phyloP scores from a whole-genome alignment of 2,329 filamentous ascomycete genomes.

The Fusarium torulosum region DNA sequence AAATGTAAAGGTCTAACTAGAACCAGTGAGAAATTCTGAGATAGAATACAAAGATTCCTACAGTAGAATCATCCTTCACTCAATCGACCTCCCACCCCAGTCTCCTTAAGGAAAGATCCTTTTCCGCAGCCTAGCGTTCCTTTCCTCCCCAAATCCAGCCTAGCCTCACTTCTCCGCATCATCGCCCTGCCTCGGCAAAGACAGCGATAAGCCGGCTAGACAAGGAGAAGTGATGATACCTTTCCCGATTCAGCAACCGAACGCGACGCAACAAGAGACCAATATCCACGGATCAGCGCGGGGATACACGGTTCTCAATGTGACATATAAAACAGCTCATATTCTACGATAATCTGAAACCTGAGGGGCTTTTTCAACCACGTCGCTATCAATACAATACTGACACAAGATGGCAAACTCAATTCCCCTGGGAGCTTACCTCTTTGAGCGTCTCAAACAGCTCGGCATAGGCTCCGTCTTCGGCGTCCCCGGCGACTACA shows the following conservation, averaged over 20 bases:
- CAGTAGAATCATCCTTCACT: too few relatives aligned
- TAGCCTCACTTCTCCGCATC: neutral
- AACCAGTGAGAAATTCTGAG: too few relatives aligned
- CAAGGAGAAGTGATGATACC: neutral
- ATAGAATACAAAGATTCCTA: too few relatives aligned
- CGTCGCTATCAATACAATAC: rapidly evolving
- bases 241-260: constrained; percentile 12
- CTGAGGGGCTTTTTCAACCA: neutral
- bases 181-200: constrained; percentile 12
- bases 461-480: constrained; percentile 18
- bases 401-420: neutral
- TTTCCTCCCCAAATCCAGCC: neutral
- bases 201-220: neutral
- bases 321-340: constrained; percentile 2
- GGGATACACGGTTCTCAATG: constrained; percentile 6
- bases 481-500: constrained; percentile 23
- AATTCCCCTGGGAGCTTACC: constrained; percentile 10
- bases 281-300: constrained; percentile 6
- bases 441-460: constrained; percentile 23
- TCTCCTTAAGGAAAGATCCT: neutral
- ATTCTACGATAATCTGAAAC: neutral
- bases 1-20: too few relatives aligned
- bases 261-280: neutral
- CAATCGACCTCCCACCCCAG: too few relatives aligned
- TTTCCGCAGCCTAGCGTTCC: constrained; percentile 2